phyloP scores from a whole-genome alignment of 345 rosid genomes.

The Lepidium sativum region DNA sequence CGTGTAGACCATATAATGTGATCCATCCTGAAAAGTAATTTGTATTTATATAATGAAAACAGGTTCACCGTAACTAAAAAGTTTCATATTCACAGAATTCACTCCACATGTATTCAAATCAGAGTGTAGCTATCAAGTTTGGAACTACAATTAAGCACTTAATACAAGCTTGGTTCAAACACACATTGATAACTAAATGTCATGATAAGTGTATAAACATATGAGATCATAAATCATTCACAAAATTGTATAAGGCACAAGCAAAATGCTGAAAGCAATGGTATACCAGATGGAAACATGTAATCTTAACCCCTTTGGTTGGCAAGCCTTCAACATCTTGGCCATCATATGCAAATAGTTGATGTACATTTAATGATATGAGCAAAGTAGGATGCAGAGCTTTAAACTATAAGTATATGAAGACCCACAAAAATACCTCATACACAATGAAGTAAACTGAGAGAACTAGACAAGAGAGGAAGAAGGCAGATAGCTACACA shows the following conservation, averaged over 20 bases:
- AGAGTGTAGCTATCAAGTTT: not conserved
- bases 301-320: conserved; percentile 79
- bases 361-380: not conserved
- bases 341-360: conserved; percentile 29
- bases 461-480: not conserved
- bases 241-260: not conserved
- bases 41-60: not conserved
- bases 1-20: conserved; percentile 91
- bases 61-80: not conserved
- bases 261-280: not conserved
- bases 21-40: conserved; percentile 60
- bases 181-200: not conserved
- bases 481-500: too few relatives aligned
- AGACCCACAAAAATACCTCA: not conserved
- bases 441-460: not conserved
- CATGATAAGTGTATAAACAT: not conserved
- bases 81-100: not conserved
- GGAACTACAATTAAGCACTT: not conserved
- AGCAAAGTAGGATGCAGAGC: not conserved
- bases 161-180: not conserved
- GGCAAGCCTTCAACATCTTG: conserved; percentile 83
- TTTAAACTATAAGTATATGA: not conserved
- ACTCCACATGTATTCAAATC: not conserved
- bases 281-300: conserved; percentile 86
- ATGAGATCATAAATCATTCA: not conserved